Percentiles rank a stretch among this genome's conserved stretches.
phyloP scores from a whole-genome alignment of 2,329 filamentous ascomycete species.

The Coniochaeta sp. region DNA sequence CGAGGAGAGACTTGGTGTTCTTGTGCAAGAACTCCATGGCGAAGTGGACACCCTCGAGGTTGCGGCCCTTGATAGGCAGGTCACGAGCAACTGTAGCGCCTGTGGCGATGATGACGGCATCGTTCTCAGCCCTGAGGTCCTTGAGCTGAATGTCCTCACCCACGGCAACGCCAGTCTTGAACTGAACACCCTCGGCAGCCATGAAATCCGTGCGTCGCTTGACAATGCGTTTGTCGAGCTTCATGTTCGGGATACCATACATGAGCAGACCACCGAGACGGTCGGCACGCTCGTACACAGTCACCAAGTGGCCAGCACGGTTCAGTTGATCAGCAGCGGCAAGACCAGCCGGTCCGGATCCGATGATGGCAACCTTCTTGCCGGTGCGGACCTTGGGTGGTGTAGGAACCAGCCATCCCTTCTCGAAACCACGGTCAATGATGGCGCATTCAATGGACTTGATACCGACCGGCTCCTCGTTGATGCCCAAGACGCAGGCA shows the following conservation, averaged over 20 bases:
- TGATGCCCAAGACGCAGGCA: conserved; percentile 92
- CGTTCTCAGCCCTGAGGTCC: conserved; percentile 64
- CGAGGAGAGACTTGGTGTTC: conserved; percentile 95
- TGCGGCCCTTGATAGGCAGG: conserved; percentile 81
- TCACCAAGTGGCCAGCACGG: conserved; percentile 80
- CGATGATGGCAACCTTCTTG: conserved; percentile 83
- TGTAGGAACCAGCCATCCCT: conserved; percentile 91
- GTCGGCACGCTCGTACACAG: conserved; percentile 88
- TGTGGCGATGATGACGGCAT: conserved; percentile 85
- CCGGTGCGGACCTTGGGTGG: conserved; percentile 75
- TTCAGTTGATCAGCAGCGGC: conserved; percentile 91
- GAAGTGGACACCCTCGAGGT: conserved; percentile 84
- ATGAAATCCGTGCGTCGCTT: conserved; percentile 94
- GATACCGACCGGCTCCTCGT: conserved; percentile 94
- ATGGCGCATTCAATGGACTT: conserved; percentile 98
- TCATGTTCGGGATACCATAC: conserved; percentile 99
- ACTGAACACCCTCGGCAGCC: conserved; percentile 78
- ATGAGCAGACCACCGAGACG: conserved; percentile 87
- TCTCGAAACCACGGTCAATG: conserved; percentile 94
- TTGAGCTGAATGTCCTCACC: conserved; percentile 68
- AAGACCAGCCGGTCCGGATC: conserved; percentile 86
- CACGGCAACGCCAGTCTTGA: conserved; percentile 70
- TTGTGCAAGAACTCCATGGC: conserved; percentile 97
- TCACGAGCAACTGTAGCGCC: conserved; percentile 91
- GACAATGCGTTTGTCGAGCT: conserved; percentile 95